Conservation (phyloP, 2,329 filamentous ascomycete genomes). For the Ceratocystis huliohia region DNA sequence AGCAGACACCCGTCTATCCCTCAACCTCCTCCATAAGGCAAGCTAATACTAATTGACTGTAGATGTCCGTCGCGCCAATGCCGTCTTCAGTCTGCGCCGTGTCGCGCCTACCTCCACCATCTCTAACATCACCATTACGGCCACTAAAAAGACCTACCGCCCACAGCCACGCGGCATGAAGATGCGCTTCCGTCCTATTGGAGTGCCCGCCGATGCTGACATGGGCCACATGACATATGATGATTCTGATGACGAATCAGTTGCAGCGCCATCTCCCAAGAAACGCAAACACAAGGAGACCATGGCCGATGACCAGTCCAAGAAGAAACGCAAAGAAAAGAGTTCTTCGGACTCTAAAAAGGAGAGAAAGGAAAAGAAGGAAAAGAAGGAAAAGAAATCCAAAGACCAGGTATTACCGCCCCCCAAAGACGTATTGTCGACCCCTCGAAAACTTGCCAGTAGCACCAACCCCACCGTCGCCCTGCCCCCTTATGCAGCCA, state of each 20-base stretch:
- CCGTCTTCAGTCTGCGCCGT: conserved; percentile 19
- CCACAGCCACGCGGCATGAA: conserved; percentile 55
- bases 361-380: conserved; percentile 18
- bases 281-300: conserved; percentile 19
- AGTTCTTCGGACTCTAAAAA: conserved; percentile 13
- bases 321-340: conserved; percentile 21
- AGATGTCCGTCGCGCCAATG: conserved; percentile 16
- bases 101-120: conserved; percentile 10
- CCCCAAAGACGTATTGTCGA: not conserved
- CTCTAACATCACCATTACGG: conserved; percentile 6
- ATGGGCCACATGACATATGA: conserved; percentile 19
- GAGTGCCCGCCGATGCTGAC: conserved; percentile 39
- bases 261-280: conserved; percentile 16
- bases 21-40: not conserved
- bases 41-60: not conserved
- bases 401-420: conserved; percentile 18
- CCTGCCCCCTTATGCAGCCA: not conserved
- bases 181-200: conserved; percentile 55
- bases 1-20: not conserved
- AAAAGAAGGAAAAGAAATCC: conserved; percentile 18
- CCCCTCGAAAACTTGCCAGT: not conserved
- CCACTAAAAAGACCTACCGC: conserved; percentile 35
- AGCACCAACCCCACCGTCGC: not conserved
- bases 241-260: conserved; percentile 18
- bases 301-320: conserved; percentile 13